Evolutionary conservation across 2,329 filamentous ascomycete genomes (phyloP).

Genomic region (Didymella arachidicola): DNA sequence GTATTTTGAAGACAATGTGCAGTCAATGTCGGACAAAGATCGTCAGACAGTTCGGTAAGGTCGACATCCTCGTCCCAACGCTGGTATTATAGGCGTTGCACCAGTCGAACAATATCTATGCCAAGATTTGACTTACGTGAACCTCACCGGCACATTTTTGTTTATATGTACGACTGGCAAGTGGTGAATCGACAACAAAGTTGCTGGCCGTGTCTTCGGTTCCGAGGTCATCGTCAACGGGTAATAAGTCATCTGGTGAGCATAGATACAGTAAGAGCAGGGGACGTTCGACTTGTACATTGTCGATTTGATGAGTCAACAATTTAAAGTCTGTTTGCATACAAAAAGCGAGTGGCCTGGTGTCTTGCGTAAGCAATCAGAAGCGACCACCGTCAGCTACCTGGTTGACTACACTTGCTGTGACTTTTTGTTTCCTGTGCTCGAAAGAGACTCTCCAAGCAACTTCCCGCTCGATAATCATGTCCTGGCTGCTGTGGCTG

Average conservation of each 20-base stretch:
- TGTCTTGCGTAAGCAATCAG: too few relatives aligned
- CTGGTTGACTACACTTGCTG: too few relatives aligned
- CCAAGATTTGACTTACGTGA: not conserved
- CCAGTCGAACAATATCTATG: not conserved
- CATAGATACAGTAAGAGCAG: too few relatives aligned
- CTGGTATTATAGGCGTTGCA: not conserved
- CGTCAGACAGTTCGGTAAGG: not conserved
- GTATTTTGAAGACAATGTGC: not conserved
- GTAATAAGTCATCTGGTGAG: not conserved
- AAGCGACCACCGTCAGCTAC: too few relatives aligned
- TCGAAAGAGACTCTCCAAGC: too few relatives aligned
- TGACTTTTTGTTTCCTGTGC: too few relatives aligned
- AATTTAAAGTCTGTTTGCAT: too few relatives aligned
- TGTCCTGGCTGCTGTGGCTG: too few relatives aligned
- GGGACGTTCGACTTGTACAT: too few relatives aligned
- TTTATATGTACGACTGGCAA: not conserved
- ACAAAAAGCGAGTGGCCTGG: too few relatives aligned
- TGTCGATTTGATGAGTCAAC: too few relatives aligned
- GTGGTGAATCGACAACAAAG: not conserved
- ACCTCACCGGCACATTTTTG: not conserved
- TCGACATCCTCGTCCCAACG: not conserved
- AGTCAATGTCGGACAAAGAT: not conserved
- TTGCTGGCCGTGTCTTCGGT: not conserved
- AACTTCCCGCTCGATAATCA: too few relatives aligned
- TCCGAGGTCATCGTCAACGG: not conserved